phyloP scores from a whole-genome alignment of 140 eudicot species.

The Flaveria floridana region DNA sequence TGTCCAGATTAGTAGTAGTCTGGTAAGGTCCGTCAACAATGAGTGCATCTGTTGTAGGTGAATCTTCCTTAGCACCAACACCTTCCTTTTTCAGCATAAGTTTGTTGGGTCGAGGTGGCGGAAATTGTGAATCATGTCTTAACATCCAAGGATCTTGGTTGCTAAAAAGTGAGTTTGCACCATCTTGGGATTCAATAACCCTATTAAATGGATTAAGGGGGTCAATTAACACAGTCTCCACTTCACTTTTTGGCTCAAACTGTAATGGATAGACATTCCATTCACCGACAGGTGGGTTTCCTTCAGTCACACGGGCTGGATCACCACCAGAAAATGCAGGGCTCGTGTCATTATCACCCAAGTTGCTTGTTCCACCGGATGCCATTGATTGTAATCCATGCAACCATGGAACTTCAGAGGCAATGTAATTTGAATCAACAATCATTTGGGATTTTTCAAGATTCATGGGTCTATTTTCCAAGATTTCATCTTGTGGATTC shows the following conservation, averaged over 20 bases:
- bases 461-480: conserved; percentile 38
- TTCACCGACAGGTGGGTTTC: conserved; percentile 42
- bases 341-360: conserved; percentile 37
- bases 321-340: conserved; percentile 42
- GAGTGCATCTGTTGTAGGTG: conserved; percentile 33
- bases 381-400: conserved; percentile 42
- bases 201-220: conserved; percentile 47
- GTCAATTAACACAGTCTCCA: conserved; percentile 37
- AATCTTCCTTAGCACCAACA: conserved; percentile 45
- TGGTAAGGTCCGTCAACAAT: conserved; percentile 43
- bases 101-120: conserved; percentile 72
- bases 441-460: conserved; percentile 35
- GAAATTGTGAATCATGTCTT: conserved; percentile 56
- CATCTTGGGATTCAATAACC: conserved; percentile 47
- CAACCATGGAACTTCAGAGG: conserved; percentile 41
- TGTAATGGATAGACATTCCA: conserved; percentile 47
- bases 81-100: conserved; percentile 49
- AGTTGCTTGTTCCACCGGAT: conserved; percentile 39
- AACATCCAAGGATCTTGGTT: conserved; percentile 96
- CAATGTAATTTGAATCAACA: conserved; percentile 29
- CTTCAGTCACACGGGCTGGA: conserved; percentile 40
- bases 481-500: conserved; percentile 44
- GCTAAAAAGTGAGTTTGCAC: conserved; percentile 61
- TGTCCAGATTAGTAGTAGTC: conserved; percentile 46
- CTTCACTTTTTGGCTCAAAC: conserved; percentile 42